These are phyloP conservation scores for Euphrasia arctica DNA, from an alignment of 305 asterid genomes.

Conservation along the genomic window DNA sequence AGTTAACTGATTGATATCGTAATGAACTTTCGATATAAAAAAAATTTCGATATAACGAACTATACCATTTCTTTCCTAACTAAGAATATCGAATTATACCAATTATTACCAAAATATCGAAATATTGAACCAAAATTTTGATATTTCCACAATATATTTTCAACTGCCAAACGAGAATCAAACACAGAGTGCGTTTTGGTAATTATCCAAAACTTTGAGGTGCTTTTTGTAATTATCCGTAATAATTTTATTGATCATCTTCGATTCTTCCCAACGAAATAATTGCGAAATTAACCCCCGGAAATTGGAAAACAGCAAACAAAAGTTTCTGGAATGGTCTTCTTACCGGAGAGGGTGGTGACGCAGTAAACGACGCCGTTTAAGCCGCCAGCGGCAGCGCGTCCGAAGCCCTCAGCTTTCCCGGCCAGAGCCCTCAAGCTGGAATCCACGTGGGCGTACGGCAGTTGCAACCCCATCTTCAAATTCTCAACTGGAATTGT, in stretches of 20 bases:
- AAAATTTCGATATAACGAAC: too few species aligned
- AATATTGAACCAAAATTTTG: too few species aligned
- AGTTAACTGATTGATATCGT: too few species aligned
- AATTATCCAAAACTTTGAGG: too few species aligned
- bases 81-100: too few species aligned
- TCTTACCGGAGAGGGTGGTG: conserved; percentile 47
- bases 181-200: too few species aligned
- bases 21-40: too few species aligned
- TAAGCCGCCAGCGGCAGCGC: conserved; percentile 51
- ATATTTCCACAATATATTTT: too few species aligned
- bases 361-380: conserved; percentile 55
- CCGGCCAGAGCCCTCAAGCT: conserved; percentile 50
- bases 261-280: not conserved
- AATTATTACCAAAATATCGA: too few species aligned
- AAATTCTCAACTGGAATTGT: conserved; percentile 1
- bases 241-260: not conserved
- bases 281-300: not conserved
- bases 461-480: conserved; percentile 39
- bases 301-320: not conserved
- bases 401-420: conserved; percentile 76
- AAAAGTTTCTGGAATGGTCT: not conserved
- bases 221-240: too few species aligned
- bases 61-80: too few species aligned
- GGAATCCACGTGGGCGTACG: conserved; percentile 51
- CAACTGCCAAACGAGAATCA: too few species aligned